Conservation (phyloP, 2,329 filamentous ascomycete species). For the Rhynchosporium agropyri region DNA sequence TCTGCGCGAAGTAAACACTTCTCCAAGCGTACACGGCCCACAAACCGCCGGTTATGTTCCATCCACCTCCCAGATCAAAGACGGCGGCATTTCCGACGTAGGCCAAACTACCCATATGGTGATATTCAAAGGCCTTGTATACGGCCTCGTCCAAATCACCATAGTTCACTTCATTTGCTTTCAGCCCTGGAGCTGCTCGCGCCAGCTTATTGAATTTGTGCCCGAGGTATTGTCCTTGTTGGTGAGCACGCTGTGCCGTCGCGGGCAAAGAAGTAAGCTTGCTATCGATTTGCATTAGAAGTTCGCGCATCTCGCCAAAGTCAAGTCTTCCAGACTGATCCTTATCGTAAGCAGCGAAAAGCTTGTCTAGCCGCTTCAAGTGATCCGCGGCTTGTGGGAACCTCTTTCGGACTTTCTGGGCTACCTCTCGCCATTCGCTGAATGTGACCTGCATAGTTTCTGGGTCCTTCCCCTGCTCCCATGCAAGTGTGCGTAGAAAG, state of each 20-base stretch:
- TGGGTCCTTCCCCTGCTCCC: conserved; percentile 88
- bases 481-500: conserved; percentile 87
- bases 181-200: conserved; percentile 72
- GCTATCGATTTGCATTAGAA: conserved; percentile 88
- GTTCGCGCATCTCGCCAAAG: conserved; percentile 86
- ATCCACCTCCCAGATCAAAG: conserved; percentile 81
- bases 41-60: conserved; percentile 79
- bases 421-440: conserved; percentile 83
- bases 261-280: conserved; percentile 94
- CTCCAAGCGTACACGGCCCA: conserved; percentile 96
- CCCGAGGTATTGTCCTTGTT: conserved; percentile 91
- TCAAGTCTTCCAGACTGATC: conserved; percentile 92
- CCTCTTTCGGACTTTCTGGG: conserved; percentile 78
- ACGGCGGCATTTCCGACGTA: conserved; percentile 97
- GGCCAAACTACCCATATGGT: conserved; percentile 85
- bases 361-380: conserved; percentile 83
- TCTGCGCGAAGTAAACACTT: conserved; percentile 96
- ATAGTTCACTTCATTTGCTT: conserved; percentile 78
- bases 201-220: conserved; percentile 93
- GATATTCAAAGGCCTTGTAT: conserved; percentile 94
- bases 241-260: conserved; percentile 93
- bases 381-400: conserved; percentile 92
- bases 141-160: conserved; percentile 90
- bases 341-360: conserved; percentile 90
- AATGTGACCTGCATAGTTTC: conserved; percentile 87